phyloP scores from a whole-genome alignment of 2,329 filamentous ascomycete genomes.

The Alternaria sp. region DNA sequence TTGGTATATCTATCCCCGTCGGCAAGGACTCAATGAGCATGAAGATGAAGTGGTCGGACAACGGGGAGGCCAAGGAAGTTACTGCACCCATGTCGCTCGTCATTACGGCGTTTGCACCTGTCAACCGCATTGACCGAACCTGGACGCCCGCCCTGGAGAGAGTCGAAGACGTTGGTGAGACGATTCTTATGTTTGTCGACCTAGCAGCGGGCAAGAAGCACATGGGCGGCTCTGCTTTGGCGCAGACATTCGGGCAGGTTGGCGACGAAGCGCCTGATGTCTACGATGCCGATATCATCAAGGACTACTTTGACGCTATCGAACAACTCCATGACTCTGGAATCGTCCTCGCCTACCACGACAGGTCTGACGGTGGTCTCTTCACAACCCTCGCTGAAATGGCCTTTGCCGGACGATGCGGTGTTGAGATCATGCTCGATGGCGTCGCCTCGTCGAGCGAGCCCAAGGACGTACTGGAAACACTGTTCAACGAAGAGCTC shows the following conservation, averaged over 20 bases:
- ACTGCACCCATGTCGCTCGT: conserved; percentile 91
- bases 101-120: conserved; percentile 88
- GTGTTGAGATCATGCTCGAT: conserved; percentile 85
- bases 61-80: conserved; percentile 77
- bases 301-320: conserved; percentile 91
- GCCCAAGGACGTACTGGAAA: conserved; percentile 71
- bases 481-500: conserved; percentile 94
- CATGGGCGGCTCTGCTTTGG: conserved; percentile 88
- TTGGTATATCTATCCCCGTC: conserved; percentile 94
- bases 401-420: conserved; percentile 96
- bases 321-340: conserved; percentile 70
- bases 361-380: conserved; percentile 90
- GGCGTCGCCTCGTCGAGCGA: conserved; percentile 69
- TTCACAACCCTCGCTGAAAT: conserved; percentile 93
- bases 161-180: conserved; percentile 87
- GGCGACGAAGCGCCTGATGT: conserved; percentile 88
- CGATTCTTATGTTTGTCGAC: conserved; percentile 88
- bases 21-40: conserved; percentile 99
- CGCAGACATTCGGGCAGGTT: conserved; percentile 86
- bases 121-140: conserved; percentile 81
- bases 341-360: conserved; percentile 91
- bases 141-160: conserved; percentile 92
- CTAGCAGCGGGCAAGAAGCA: conserved; percentile 81
- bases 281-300: conserved; percentile 79
- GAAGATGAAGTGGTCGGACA: conserved; percentile 88